A percentile compares a stretch with the other conserved stretches of the same genome.
Evolutionary conservation across 2,329 filamentous ascomycete species (phyloP).

Genomic region (Aspergillus niger): DNA sequence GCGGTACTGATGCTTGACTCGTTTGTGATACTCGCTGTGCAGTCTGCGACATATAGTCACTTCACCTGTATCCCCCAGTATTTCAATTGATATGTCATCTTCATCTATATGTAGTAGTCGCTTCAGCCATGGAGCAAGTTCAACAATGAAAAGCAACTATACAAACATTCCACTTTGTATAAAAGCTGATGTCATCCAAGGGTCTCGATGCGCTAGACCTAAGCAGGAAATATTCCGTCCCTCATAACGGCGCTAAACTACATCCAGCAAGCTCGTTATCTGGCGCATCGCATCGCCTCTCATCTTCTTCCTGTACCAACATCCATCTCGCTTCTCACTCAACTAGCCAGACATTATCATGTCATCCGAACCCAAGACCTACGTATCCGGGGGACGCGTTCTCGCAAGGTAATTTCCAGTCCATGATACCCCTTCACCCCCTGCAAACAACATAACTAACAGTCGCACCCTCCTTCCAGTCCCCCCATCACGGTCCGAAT

Average conservation of each 20-base stretch:
- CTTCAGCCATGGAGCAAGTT: too few species aligned
- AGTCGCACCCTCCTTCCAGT: slow-evolving; percentile 28
- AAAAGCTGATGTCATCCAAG: not conserved
- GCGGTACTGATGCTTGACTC: not conserved
- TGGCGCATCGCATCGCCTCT: not conserved
- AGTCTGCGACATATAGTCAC: too few species aligned
- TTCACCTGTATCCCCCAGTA: too few species aligned
- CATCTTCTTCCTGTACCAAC: slow-evolving; percentile 2
- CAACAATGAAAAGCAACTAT: not conserved
- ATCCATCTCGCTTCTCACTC: not conserved
- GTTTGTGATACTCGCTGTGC: too few species aligned
- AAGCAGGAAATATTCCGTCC: not conserved
- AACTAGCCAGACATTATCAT: slow-evolving; percentile 25
- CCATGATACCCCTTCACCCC: not conserved
- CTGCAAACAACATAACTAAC: not conserved
- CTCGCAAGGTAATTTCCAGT: slow-evolving; percentile 35
- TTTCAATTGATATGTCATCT: fast-evolving
- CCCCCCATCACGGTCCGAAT: slow-evolving; percentile 49
- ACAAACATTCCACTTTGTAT: not conserved
- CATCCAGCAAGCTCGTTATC: not conserved
- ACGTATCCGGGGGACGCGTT: slow-evolving; percentile 45
- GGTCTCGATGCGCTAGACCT: not conserved
- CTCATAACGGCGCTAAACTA: not conserved
- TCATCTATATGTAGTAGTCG: too few species aligned
- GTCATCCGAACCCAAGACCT: slow-evolving; percentile 36